Conservation (phyloP, 257 asterid genomes). For the Solanum sejunctum region DNA sequence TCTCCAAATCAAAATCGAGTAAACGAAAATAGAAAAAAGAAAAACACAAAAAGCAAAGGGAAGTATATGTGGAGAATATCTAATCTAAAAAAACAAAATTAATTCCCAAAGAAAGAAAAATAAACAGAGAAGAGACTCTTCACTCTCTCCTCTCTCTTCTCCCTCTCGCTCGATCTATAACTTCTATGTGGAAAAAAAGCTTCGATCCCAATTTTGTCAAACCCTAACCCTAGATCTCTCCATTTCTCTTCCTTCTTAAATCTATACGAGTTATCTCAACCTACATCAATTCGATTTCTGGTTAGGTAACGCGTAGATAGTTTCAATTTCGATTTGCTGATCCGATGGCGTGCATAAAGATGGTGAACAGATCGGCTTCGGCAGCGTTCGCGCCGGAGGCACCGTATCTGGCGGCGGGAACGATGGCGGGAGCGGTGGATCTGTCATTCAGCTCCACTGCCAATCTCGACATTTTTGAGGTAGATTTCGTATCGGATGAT, state of each 20-base stretch:
- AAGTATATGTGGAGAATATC: background rate
- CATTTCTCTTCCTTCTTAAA: background rate
- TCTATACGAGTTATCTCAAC: background rate
- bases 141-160: background rate
- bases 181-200: background rate
- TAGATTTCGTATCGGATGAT: conserved; percentile 81
- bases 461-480: conserved; percentile 80
- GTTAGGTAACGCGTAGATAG: conserved; percentile 1
- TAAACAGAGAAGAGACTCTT: background rate
- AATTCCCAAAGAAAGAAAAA: background rate
- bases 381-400: conserved; percentile 87
- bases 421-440: conserved; percentile 99
- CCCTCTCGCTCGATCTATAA: background rate
- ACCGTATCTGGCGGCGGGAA: conserved; percentile 85
- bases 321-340: conserved; percentile 9
- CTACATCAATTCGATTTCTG: background rate
- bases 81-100: background rate
- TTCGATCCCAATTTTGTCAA: background rate
- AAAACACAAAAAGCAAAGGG: background rate
- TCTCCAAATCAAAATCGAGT: background rate
- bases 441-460: conserved; percentile 92
- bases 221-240: conserved; percentile 9
- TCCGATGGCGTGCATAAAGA: conserved; percentile 67
- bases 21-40: background rate
- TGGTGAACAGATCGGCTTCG: conserved; percentile 89